Evolutionary conservation across 2,329 filamentous ascomycete species (phyloP).

Genomic region (Ascochyta lentis): DNA sequence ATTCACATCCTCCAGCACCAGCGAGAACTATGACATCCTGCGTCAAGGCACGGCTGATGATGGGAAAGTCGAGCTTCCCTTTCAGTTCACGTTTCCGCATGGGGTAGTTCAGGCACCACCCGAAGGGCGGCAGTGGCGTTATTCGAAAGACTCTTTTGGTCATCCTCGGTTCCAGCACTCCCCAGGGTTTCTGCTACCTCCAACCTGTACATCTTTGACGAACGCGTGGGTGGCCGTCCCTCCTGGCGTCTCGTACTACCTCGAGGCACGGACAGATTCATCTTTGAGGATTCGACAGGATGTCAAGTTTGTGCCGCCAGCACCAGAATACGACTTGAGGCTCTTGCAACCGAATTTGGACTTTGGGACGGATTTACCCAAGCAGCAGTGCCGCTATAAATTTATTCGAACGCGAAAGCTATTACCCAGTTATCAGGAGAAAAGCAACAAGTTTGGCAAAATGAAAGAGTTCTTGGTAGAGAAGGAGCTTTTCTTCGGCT

Average conservation of each 20-base stretch:
- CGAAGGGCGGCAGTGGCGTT: slow-evolving; percentile 19
- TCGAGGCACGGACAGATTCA: slow-evolving; percentile 22
- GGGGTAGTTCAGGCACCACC: slow-evolving; percentile 24
- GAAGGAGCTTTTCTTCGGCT: slow-evolving; percentile 32
- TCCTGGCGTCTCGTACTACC: slow-evolving; percentile 25
- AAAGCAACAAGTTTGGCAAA: slow-evolving; percentile 26
- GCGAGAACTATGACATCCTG: slow-evolving; percentile 32
- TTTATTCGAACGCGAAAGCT: slow-evolving; percentile 35
- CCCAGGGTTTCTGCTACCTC: slow-evolving; percentile 28
- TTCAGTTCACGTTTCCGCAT: slow-evolving; percentile 35
- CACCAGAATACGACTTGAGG: slow-evolving; percentile 24
- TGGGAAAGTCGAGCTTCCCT: slow-evolving; percentile 34
- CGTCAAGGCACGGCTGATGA: slow-evolving; percentile 29
- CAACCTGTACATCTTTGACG: slow-evolving; percentile 19
- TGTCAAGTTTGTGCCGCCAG: slow-evolving; percentile 14
- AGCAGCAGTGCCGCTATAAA: slow-evolving; percentile 28
- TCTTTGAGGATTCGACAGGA: slow-evolving; percentile 16
- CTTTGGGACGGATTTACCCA: slow-evolving; percentile 21
- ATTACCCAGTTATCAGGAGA: slow-evolving; percentile 25
- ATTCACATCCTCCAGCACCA: slow-evolving; percentile 25
- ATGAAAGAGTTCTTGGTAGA: slow-evolving; percentile 31
- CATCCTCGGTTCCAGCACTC: slow-evolving; percentile 36
- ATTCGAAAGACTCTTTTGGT: slow-evolving; percentile 26
- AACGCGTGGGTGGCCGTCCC: slow-evolving; percentile 6
- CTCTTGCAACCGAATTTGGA: slow-evolving; percentile 26